Conservation (phyloP, 352 stramenopile genomes). For the Pythium oligandrum region DNA sequence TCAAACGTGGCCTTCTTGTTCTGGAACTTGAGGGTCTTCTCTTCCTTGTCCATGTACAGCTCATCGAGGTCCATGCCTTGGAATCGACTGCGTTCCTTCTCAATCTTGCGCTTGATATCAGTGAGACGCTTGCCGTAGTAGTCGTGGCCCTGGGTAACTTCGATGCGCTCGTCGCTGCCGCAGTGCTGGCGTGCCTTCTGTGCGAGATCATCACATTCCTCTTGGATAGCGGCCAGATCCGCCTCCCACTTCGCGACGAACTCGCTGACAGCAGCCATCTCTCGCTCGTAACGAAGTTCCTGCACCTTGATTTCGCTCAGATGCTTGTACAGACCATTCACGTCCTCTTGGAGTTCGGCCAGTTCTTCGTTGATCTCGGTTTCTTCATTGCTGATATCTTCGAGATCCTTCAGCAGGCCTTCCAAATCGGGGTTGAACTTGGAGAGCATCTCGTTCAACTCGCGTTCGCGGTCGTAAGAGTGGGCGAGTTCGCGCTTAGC, state of each 20-base stretch:
- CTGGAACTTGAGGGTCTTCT: constrained; percentile 65
- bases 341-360: constrained; percentile 52
- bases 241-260: constrained; percentile 50
- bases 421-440: constrained; percentile 72
- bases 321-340: constrained; percentile 66
- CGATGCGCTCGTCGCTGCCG: constrained; percentile 46
- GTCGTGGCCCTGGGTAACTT: constrained; percentile 55
- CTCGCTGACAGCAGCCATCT: constrained; percentile 34
- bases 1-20: constrained; percentile 63
- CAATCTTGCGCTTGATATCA: constrained; percentile 74
- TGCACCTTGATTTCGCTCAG: constrained; percentile 69
- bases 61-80: constrained; percentile 80
- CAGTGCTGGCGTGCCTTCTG: constrained; percentile 59
- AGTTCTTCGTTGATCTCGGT: constrained; percentile 43
- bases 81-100: constrained; percentile 68
- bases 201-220: constrained; percentile 55
- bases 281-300: constrained; percentile 57
- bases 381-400: constrained; percentile 47
- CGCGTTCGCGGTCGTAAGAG: constrained; percentile 33
- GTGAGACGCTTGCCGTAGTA: constrained; percentile 80
- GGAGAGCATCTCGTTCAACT: constrained; percentile 51
- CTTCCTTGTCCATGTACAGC: constrained; percentile 66
- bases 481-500: constrained; percentile 40
- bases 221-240: constrained; percentile 35
- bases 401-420: constrained; percentile 45